A percentile compares a stretch with the other conserved stretches of the same genome.
Evolutionary conservation across 805 yeast genomes (phyloP).

Genomic region (Candida vaughaniae): DNA sequence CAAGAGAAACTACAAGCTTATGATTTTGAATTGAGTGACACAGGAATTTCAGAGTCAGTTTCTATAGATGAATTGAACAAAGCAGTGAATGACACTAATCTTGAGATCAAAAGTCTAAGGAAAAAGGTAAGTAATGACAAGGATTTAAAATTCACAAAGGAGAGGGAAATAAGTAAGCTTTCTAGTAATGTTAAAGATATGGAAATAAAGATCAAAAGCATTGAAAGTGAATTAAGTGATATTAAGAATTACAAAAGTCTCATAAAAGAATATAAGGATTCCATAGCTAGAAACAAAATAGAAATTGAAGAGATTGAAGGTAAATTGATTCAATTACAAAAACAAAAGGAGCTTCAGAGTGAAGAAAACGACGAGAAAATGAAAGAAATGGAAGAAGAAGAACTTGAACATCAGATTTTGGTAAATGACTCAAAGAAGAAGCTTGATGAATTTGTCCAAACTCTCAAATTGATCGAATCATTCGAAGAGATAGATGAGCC

Average conservation of each 20-base stretch:
- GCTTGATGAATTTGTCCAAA: constrained; percentile 3
- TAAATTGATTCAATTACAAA: constrained; percentile 8
- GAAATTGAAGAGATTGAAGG: constrained; percentile 16
- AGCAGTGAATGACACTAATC: constrained; percentile 35
- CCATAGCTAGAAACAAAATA: constrained; percentile 32
- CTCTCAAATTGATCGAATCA: constrained; percentile 13
- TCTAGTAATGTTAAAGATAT: constrained; percentile 55
- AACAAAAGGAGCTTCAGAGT: constrained; percentile 12
- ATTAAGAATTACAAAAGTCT: constrained; percentile 13
- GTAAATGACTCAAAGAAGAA: constrained; percentile 8
- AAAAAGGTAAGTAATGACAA: constrained; percentile 22
- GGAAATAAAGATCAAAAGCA: constrained; percentile 48
- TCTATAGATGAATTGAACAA: constrained; percentile 49
- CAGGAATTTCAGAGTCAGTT: constrained; percentile 30
- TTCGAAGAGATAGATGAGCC: constrained; percentile 22
- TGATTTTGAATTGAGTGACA: constrained; percentile 32
- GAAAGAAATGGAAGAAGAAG: constrained; percentile 9
- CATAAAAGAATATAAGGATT: constrained; percentile 8
- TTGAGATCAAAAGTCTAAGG: constrained; percentile 42
- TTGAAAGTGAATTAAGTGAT: constrained; percentile 53
- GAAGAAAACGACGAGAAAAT: constrained; percentile 6
- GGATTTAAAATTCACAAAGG: constrained; percentile 45
- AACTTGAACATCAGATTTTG: constrained; percentile 4
- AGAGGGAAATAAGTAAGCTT: constrained; percentile 43
- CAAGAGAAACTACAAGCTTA: constrained; percentile 24